Conservation (phyloP, 495 filamentous ascomycete genomes). For the Podospora bellae-mahoneyi region DNA sequence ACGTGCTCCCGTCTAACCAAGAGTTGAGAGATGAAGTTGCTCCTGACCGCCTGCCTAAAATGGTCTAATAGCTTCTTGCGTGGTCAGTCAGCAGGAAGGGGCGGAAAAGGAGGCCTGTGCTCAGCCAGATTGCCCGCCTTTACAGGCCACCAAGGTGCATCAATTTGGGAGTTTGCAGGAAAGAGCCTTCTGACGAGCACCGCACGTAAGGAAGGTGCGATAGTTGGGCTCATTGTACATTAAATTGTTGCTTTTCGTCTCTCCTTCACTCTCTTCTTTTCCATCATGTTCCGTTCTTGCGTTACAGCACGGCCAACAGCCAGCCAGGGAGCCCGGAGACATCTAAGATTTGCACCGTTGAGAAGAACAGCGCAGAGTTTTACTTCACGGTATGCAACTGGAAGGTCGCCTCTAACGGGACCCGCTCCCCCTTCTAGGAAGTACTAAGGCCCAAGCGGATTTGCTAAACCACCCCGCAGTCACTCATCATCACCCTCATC, state of each 20-base stretch:
- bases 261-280: slow-evolving; percentile 15
- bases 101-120: not conserved
- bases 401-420: not conserved
- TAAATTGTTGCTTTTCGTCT: not conserved
- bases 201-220: slow-evolving; percentile 21
- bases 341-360: slow-evolving; percentile 7
- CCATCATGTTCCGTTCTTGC: slow-evolving; percentile 30
- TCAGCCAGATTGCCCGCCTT: not conserved
- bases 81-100: slow-evolving; percentile 4
- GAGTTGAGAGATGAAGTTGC: not conserved
- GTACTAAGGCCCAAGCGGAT: not conserved
- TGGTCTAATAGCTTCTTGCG: not conserved
- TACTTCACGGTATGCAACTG: slow-evolving; percentile 23
- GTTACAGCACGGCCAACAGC: slow-evolving; percentile 20
- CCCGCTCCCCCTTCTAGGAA: slow-evolving; percentile 5
- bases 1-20: no score
- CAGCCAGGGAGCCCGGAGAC: slow-evolving; percentile 26
- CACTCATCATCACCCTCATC: slow-evolving; percentile 8
- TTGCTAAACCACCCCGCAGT: slow-evolving; percentile 30
- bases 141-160: not conserved
- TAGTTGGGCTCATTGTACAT: slow-evolving; percentile 28
- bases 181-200: slow-evolving; percentile 13
- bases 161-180: slow-evolving; percentile 11
- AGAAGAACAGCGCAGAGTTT: slow-evolving; percentile 25
- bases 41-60: slow-evolving; percentile 24